Evolutionary conservation across 345 rosid genomes (phyloP).

Genomic region (Rhodamnia argentea): DNA sequence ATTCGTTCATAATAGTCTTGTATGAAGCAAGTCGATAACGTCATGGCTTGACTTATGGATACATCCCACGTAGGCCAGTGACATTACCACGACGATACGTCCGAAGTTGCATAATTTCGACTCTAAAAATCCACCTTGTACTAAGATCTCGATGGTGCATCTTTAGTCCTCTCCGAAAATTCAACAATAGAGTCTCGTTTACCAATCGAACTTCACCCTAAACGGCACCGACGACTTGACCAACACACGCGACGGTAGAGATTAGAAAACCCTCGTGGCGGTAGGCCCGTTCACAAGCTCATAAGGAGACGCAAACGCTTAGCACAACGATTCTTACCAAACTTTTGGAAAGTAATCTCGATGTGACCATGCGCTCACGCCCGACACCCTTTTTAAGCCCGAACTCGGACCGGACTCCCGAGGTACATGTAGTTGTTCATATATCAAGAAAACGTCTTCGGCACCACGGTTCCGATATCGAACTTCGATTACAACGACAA

Average conservation of each 20-base stretch:
- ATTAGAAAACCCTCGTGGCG: neutral
- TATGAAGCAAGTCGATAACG: neutral
- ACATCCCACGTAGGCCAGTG: neutral
- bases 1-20: neutral
- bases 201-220: neutral
- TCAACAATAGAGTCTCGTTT: neutral
- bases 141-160: neutral
- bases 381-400: neutral
- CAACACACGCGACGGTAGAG: neutral
- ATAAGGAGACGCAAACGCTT: rapidly evolving
- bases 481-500: neutral
- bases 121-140: neutral
- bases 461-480: neutral
- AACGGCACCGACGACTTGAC: neutral
- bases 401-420: neutral
- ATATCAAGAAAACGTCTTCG: neutral
- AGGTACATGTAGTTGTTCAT: neutral
- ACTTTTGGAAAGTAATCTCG: neutral
- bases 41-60: neutral
- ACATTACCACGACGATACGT: neutral
- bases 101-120: neutral
- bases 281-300: neutral
- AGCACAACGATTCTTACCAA: neutral
- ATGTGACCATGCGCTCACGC: neutral
- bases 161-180: neutral